Evolutionary conservation across 2,329 filamentous ascomycete species (phyloP), one percentile per base, ranked within the genome.

Genomic region (Fusarium lateritium): DNA sequence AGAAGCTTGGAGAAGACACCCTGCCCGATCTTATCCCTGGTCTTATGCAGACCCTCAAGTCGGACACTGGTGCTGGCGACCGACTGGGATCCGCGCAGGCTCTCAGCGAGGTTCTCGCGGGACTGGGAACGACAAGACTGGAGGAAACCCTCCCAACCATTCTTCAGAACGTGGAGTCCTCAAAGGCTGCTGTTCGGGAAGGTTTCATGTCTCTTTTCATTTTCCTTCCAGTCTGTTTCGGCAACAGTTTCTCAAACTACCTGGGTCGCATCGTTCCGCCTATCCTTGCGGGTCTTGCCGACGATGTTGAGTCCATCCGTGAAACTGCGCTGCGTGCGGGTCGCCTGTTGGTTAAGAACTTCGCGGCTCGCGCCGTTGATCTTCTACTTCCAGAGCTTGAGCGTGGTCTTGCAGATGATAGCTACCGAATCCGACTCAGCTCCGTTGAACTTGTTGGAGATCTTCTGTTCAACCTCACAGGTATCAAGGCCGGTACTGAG

Each of bases 131-230:
- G 2, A 88, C 92, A 51, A 92, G 96, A 72, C 84, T 99, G 72
- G 96, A 99, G 80, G 97, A 99, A 81, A 98, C 94, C 7, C 84
- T 99, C 45, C 97, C 96, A 39, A 98, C 95, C 14, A 97, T 99
- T 73, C 83, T 99, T 40, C 95, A 98, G 76, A 99, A 99, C 76
- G 95, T 97, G 70, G 91, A 94, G 72, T 98, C 95, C 75, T 89
- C 91, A 72, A 98, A 97, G 81, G 79, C 96, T 19, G 90, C 94
- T 56, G 94, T 99, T 69, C 91, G 96, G 74, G 96, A 99, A 84
- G 96, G 96, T 45, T 99, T 99, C 84, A 99, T 99, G 96, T 98
- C 96, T 9, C 87, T 99, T 40, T 99, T 99, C 82, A 98, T 99
- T 72, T 99, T 98, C 87, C 89, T 99, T 83, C 96, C 96, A 14